phyloP scores from a whole-genome alignment of 2,329 filamentous ascomycete species.

The Diplocarpon mali region DNA sequence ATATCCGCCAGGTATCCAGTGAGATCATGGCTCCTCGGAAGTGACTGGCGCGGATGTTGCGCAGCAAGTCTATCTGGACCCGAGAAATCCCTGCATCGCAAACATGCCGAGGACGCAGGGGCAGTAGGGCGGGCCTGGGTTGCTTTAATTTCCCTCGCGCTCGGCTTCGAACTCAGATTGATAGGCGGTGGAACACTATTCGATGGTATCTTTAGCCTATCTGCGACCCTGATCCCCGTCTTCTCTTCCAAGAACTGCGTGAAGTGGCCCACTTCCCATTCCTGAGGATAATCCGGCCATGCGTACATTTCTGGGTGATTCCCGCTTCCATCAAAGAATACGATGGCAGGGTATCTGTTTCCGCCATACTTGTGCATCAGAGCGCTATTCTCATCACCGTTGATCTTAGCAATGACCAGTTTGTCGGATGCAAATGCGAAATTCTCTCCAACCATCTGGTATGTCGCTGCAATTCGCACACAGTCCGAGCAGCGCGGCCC shows the following conservation, averaged over 20 bases:
- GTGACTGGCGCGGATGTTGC: conserved; percentile 58
- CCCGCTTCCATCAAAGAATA: conserved; percentile 56
- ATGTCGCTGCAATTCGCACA: conserved; percentile 80
- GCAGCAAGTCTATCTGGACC: conserved; percentile 67
- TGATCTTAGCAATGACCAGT: conserved; percentile 85
- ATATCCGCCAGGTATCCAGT: conserved; percentile 66
- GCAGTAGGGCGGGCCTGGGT: conserved; percentile 21
- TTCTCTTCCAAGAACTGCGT: conserved; percentile 20
- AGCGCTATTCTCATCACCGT: conserved; percentile 74
- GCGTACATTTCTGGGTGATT: conserved; percentile 14
- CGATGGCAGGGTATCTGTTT: conserved; percentile 84
- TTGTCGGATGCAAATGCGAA: conserved; percentile 59
- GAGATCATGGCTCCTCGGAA: conserved; percentile 50
- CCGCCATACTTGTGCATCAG: conserved; percentile 64
- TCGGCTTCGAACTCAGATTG: conserved; percentile 23
- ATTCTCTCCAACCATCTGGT: conserved; percentile 73
- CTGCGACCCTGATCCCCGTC: conserved; percentile 16
- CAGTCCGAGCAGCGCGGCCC: conserved; percentile 97
- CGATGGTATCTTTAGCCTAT: conserved; percentile 6
- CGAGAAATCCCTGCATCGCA: conserved; percentile 82
- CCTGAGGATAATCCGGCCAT: conserved; percentile 6
- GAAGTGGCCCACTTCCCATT: conserved; percentile 14
- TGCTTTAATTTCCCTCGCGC: conserved; percentile 38
- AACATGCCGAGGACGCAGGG: conserved; percentile 41
- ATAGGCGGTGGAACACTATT: conserved; percentile 24